phyloP scores from a whole-genome alignment of 305 asterid species.

The Petunia hybrid region DNA sequence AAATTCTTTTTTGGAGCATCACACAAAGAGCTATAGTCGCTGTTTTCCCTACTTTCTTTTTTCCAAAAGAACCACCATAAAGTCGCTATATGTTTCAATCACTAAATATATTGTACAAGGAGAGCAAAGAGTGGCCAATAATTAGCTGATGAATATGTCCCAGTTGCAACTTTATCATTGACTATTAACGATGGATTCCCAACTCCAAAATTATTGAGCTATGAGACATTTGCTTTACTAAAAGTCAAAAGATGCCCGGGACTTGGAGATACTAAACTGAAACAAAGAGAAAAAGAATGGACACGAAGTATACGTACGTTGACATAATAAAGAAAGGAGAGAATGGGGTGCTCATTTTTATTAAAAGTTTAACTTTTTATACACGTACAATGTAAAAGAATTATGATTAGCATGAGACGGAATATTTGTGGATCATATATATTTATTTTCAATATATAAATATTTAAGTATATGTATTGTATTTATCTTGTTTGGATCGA shows the following conservation, averaged over 20 bases:
- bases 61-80: background rate
- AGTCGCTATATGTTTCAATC: background rate
- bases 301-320: background rate
- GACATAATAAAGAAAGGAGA: too few relatives aligned
- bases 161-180: background rate
- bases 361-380: too few relatives aligned
- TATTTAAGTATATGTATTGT: too few relatives aligned
- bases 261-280: background rate
- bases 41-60: background rate
- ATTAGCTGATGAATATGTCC: slow-evolving; percentile 17
- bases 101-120: background rate
- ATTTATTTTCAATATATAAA: too few relatives aligned
- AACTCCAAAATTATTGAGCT: background rate
- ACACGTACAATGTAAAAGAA: too few relatives aligned
- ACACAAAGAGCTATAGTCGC: too few relatives aligned
- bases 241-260: background rate
- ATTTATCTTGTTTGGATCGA: too few relatives aligned
- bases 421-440: too few relatives aligned
- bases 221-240: background rate
- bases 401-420: too few relatives aligned
- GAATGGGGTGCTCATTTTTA: too few relatives aligned
- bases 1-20: background rate
- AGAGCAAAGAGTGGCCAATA: background rate
- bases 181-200: background rate
- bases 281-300: slow-evolving; percentile 8